A percentile compares a stretch with the other conserved stretches of the same genome.
These are phyloP conservation scores for Adansonia grandidieri DNA, from an alignment of 441 rosid species.

Conservation along the genomic window DNA sequence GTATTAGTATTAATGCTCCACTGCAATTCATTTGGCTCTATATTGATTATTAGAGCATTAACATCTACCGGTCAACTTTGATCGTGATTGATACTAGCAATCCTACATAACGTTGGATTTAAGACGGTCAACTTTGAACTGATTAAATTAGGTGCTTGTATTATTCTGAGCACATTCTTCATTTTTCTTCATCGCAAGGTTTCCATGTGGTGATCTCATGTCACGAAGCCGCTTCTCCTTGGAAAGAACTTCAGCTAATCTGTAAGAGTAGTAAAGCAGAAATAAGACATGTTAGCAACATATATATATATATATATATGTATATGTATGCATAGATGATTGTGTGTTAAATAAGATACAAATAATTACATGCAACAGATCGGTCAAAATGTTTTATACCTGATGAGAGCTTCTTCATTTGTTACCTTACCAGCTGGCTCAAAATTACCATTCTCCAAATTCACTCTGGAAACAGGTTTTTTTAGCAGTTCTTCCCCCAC, in stretches of 20 bases:
- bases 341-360: not conserved
- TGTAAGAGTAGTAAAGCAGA: slow-evolving; percentile 10
- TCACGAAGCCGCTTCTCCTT: slow-evolving; percentile 42
- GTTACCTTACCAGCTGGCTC: slow-evolving; percentile 37
- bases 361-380: not conserved
- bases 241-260: slow-evolving; percentile 40
- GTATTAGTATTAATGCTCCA: not conserved
- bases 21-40: not conserved
- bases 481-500: slow-evolving; percentile 53
- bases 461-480: slow-evolving; percentile 50
- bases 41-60: not conserved
- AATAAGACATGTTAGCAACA: not conserved
- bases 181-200: not conserved
- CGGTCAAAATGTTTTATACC: slow-evolving; percentile 23
- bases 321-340: no score
- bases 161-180: not conserved
- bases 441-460: slow-evolving; percentile 44
- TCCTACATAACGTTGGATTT: not conserved
- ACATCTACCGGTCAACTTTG: not conserved
- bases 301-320: not conserved
- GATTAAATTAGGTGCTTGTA: not conserved
- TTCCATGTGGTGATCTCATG: slow-evolving; percentile 38
- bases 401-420: slow-evolving; percentile 45
- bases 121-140: not conserved
- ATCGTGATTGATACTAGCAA: not conserved